Evolutionary conservation across 1,284 basidiomycete genomes (phyloP).

Genomic region (Leccinum subrobustum): DNA sequence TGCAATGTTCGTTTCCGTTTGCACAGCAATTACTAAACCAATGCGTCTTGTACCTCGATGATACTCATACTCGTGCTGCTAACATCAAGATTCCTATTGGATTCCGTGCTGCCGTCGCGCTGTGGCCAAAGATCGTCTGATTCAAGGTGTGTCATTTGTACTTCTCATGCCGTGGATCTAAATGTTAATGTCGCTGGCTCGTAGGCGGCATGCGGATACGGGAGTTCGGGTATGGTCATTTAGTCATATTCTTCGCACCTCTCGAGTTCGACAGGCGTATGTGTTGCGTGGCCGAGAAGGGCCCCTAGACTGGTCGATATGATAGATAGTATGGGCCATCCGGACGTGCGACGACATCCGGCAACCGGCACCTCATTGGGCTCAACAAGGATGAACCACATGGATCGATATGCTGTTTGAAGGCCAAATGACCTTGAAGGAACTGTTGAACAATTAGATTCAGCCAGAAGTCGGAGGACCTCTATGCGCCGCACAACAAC

Average conservation of each 20-base stretch:
- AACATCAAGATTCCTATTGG: slow-evolving; percentile 49
- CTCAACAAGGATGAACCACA: no score
- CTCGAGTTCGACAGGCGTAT: slow-evolving; percentile 39
- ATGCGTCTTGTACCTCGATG: slow-evolving; percentile 55
- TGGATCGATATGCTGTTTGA: no score
- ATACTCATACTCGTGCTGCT: slow-evolving; percentile 57
- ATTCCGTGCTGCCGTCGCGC: slow-evolving; percentile 49
- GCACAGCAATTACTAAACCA: slow-evolving; percentile 38
- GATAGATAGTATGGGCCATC: no score
- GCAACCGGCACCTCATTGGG: no score
- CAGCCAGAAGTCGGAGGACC: no score
- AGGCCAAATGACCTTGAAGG: no score
- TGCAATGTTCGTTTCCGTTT: slow-evolving; percentile 43
- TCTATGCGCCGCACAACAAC: no score
- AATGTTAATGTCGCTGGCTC: not conserved
- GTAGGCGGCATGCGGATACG: slow-evolving; percentile 53
- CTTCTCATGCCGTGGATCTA: not conserved
- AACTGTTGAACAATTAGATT: no score
- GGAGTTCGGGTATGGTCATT: slow-evolving; percentile 48
- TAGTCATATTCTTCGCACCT: slow-evolving; percentile 51
- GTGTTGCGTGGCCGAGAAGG: no score
- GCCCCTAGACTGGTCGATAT: no score
- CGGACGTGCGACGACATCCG: no score
- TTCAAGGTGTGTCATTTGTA: slow-evolving; percentile 6
- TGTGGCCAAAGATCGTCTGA: slow-evolving; percentile 50